These are phyloP conservation scores for Beta macrorhiza DNA, from an alignment of 179 eudicot species.

Conservation along the genomic window DNA sequence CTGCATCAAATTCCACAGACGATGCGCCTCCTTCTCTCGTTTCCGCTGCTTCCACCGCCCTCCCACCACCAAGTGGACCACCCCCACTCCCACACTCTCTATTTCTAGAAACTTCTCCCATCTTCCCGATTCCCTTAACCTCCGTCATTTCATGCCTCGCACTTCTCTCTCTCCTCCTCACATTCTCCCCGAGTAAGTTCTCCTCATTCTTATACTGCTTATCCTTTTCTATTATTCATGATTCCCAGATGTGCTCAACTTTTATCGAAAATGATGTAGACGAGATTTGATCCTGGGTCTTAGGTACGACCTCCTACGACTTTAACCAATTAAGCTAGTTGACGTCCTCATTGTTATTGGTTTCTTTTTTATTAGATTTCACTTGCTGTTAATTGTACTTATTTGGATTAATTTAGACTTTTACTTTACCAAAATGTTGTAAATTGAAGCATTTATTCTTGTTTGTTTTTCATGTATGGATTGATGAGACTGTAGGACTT, in stretches of 20 bases:
- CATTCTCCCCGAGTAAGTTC: constrained; percentile 19
- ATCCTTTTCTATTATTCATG: too few relatives aligned
- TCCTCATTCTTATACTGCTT: too few relatives aligned
- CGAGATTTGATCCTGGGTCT: not conserved
- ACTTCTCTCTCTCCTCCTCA: constrained; percentile 30
- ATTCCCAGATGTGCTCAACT: too few relatives aligned
- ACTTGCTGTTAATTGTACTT: not conserved
- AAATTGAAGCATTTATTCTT: not conserved
- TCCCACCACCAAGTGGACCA: constrained; percentile 8
- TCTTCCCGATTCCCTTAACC: constrained; percentile 3
- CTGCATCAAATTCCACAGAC: constrained; percentile 35
- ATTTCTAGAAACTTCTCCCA: constrained; percentile 18
- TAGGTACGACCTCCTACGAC: too few relatives aligned
- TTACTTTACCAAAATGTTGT: not conserved
- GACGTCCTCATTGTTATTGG: not conserved
- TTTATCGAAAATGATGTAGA: not conserved
- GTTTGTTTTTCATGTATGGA: not conserved
- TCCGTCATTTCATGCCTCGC: constrained; percentile 31
- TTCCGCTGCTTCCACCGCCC: constrained; percentile 32
- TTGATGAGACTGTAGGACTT: not conserved
- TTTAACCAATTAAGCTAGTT: too few relatives aligned
- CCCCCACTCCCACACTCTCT: not conserved
- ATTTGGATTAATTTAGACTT: not conserved
- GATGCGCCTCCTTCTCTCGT: constrained; percentile 33
- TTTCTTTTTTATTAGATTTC: too few relatives aligned